These are phyloP conservation scores for Lasiodiplodia theobromae DNA, from an alignment of 2,329 filamentous ascomycete genomes.

Conservation along the genomic window DNA sequence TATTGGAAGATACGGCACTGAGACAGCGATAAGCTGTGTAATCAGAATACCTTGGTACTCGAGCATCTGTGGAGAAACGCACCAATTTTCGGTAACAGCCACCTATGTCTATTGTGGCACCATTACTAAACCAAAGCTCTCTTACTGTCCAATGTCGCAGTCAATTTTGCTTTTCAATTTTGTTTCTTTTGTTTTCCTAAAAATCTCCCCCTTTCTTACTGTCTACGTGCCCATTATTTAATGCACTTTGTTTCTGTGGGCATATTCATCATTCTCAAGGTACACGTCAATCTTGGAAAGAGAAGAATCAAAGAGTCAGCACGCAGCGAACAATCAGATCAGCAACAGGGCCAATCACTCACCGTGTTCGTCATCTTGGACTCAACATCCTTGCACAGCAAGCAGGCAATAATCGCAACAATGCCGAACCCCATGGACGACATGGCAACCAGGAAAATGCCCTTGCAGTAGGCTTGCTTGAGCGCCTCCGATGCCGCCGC, in stretches of 20 bases:
- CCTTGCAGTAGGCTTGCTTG: constrained; percentile 35
- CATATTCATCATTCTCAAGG: constrained; percentile 14
- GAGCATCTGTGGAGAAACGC: no score
- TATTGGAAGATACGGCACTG: no score
- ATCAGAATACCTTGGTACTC: no score
- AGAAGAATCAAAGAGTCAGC: background rate
- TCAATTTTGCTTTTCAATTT: background rate
- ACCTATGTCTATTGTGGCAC: no score
- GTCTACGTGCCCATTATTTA: background rate
- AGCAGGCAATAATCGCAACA: constrained; percentile 35
- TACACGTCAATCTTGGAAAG: constrained; percentile 11
- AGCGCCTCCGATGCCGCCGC: constrained; percentile 35
- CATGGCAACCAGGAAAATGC: constrained; percentile 32
- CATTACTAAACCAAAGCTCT: no score
- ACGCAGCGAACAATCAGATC: background rate
- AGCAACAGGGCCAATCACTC: background rate
- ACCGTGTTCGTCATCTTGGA: constrained; percentile 18
- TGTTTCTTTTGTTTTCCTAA: background rate
- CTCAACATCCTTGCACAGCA: constrained; percentile 31
- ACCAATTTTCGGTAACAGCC: no score
- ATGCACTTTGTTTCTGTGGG: constrained; percentile 10
- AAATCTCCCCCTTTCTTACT: background rate
- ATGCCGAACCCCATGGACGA: constrained; percentile 36
- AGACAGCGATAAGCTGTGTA: no score
- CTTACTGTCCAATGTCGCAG: no score